Conservation (phyloP, 2,329 filamentous ascomycete species). For the Neonectria neomacrospora region DNA sequence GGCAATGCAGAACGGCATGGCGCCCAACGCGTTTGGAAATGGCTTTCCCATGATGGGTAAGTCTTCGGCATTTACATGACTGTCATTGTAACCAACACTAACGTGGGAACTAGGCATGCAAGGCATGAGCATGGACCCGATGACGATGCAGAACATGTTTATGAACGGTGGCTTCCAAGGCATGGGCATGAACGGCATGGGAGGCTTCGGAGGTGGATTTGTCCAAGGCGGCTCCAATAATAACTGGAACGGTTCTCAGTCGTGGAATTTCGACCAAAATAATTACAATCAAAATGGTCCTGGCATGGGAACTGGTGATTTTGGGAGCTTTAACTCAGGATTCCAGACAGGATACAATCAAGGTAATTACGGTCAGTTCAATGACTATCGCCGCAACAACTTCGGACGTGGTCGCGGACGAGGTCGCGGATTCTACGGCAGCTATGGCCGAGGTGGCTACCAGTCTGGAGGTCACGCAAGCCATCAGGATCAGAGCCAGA, state of each 20-base stretch:
- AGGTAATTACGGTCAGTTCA: slow-evolving; percentile 86
- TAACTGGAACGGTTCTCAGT: slow-evolving; percentile 84
- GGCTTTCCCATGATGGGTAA: slow-evolving; percentile 88
- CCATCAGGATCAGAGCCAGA: slow-evolving; percentile 50
- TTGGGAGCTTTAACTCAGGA: slow-evolving; percentile 81
- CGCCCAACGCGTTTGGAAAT: slow-evolving; percentile 63
- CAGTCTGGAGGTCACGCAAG: slow-evolving; percentile 55
- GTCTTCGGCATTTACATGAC: slow-evolving; percentile 50
- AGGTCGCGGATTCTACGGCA: slow-evolving; percentile 70
- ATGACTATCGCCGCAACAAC: slow-evolving; percentile 79
- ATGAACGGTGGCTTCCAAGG: slow-evolving; percentile 83
- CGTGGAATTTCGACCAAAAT: slow-evolving; percentile 88
- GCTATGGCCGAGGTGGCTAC: slow-evolving; percentile 67
- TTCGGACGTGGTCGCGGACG: slow-evolving; percentile 74
- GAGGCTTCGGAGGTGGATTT: slow-evolving; percentile 74
- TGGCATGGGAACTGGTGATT: slow-evolving; percentile 84
- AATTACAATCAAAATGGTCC: slow-evolving; percentile 89
- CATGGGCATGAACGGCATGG: slow-evolving; percentile 84
- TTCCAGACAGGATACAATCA: slow-evolving; percentile 82
- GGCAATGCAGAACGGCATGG: slow-evolving; percentile 78
- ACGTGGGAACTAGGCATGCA: slow-evolving; percentile 71
- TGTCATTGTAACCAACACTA: slow-evolving; percentile 40
- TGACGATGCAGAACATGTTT: slow-evolving; percentile 79
- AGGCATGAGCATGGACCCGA: slow-evolving; percentile 86
- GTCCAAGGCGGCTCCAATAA: slow-evolving; percentile 74